Conservation (phyloP, 1,284 basidiomycete genomes). For the Anthracocystis setariae region DNA sequence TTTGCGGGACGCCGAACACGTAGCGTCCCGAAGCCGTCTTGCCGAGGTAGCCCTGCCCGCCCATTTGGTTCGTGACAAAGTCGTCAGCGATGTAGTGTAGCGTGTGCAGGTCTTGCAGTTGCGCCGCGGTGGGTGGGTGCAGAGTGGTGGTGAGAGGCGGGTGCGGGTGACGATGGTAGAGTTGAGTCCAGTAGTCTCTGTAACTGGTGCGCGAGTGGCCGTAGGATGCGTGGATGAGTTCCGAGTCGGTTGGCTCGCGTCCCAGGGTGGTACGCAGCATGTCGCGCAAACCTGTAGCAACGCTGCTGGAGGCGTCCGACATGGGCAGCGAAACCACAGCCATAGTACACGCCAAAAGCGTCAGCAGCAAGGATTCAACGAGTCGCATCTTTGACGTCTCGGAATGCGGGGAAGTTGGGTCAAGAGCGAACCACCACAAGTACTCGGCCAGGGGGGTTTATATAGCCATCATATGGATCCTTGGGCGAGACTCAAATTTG, state of each 20-base stretch:
- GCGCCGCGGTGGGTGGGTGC: neutral
- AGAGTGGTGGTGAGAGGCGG: neutral
- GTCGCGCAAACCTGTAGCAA: neutral
- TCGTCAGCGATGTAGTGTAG: neutral
- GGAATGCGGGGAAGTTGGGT: too few species aligned
- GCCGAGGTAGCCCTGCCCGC: conserved; percentile 2
- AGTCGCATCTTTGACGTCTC: too few species aligned
- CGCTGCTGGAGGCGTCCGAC: too few species aligned
- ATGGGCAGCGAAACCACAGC: too few species aligned
- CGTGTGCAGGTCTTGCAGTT: neutral
- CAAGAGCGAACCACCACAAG: too few species aligned
- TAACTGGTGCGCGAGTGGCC: neutral
- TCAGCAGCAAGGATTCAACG: too few species aligned
- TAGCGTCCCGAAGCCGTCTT: neutral
- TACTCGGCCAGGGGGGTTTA: too few species aligned
- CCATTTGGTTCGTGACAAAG: neutral
- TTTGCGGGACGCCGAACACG: neutral
- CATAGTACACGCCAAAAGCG: too few species aligned
- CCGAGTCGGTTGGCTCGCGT: too few species aligned
- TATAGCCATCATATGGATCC: too few species aligned
- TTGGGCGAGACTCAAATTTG: too few species aligned
- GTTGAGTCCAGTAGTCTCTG: neutral
- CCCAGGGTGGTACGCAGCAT: neutral
- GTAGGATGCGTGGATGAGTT: too few species aligned
- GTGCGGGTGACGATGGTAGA: neutral